Evolutionary conservation across 2,329 filamentous ascomycete species (phyloP).

Genomic region (Fusarium napiforme): DNA sequence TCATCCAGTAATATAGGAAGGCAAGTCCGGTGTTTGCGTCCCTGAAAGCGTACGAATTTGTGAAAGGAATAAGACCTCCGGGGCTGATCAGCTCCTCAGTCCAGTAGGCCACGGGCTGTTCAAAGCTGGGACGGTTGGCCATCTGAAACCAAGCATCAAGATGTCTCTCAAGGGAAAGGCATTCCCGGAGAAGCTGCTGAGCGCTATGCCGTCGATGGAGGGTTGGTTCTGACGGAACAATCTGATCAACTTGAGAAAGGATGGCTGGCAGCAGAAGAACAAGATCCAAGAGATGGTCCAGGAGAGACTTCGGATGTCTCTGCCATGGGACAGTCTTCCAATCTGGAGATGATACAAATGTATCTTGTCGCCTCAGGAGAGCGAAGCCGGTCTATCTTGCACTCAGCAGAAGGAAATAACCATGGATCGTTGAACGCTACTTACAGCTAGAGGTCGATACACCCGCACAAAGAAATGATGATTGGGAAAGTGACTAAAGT

Average conservation of each 20-base stretch:
- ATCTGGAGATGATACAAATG: conserved; percentile 62
- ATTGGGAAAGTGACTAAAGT: conserved; percentile 62
- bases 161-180: conserved; percentile 59
- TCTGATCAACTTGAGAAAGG: conserved; percentile 57
- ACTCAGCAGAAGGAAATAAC: conserved; percentile 27
- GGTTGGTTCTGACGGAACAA: conserved; percentile 54
- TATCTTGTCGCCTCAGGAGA: conserved; percentile 60
- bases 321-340: conserved; percentile 66
- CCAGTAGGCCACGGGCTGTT: conserved; percentile 54
- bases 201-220: conserved; percentile 56
- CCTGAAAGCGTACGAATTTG: conserved; percentile 57
- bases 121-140: conserved; percentile 44
- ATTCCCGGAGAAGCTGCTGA: conserved; percentile 60
- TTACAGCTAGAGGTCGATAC: conserved; percentile 64
- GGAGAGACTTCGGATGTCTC: conserved; percentile 59
- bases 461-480: conserved; percentile 69
- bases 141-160: conserved; percentile 60
- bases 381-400: conserved; percentile 56
- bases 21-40: conserved; percentile 57
- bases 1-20: conserved; percentile 66
- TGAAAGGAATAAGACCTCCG: conserved; percentile 55
- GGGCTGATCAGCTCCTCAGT: conserved; percentile 47
- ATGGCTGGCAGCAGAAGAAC: conserved; percentile 59
- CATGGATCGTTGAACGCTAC: conserved; percentile 40
- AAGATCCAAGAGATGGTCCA: conserved; percentile 65